These are phyloP conservation scores for Venturia aucupariae DNA, from an alignment of 2,329 filamentous ascomycete species.

Conservation along the genomic window DNA sequence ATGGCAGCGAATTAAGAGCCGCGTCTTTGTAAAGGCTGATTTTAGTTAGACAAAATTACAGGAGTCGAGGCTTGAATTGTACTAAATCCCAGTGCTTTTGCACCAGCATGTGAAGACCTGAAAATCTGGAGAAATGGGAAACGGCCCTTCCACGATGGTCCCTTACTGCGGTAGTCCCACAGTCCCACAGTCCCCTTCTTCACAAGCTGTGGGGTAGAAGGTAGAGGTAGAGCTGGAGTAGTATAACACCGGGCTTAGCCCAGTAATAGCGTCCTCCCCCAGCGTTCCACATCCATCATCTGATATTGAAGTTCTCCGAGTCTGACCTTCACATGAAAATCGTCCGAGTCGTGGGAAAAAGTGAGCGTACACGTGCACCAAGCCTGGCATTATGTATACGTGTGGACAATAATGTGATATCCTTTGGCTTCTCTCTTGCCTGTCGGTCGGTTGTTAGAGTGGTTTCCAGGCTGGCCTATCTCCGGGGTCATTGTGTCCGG, in stretches of 20 bases:
- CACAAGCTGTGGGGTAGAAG: neutral
- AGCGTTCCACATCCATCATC: neutral
- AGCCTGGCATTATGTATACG: neutral
- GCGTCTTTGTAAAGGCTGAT: constrained; percentile 3
- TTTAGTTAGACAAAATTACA: neutral
- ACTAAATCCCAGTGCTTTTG: neutral
- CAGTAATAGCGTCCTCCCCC: neutral
- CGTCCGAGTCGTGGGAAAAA: neutral
- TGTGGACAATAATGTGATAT: too few species aligned
- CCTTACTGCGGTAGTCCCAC: too few species aligned
- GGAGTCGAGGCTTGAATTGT: neutral
- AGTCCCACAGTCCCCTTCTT: neutral
- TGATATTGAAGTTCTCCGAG: neutral
- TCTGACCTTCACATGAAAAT: constrained; percentile 2
- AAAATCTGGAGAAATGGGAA: neutral
- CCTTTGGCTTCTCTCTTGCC: too few species aligned
- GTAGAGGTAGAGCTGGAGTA: neutral
- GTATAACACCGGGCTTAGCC: neutral
- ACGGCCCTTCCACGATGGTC: neutral
- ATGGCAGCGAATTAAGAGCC: neutral
- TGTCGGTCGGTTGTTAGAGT: neutral
- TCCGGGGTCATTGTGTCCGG: neutral
- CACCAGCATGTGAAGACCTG: neutral
- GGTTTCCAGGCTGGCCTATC: neutral
- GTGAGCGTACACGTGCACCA: neutral